Conservation (phyloP, 2,329 filamentous ascomycete species). For the Colletotrichum karsti region DNA sequence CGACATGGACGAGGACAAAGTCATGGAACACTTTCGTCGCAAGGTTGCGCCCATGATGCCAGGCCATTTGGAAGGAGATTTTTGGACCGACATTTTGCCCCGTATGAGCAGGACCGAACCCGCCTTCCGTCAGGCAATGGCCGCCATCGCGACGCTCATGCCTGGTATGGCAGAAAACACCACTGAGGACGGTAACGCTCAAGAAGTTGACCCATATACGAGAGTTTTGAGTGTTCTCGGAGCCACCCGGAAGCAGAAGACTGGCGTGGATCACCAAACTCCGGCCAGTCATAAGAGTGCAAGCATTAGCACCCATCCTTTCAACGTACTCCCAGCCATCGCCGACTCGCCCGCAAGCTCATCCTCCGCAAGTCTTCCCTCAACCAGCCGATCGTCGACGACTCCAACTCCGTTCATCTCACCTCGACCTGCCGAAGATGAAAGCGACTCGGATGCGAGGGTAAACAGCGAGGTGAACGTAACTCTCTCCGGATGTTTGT, state of each 20-base stretch:
- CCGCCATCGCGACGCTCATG: slow-evolving; percentile 53
- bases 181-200: not conserved
- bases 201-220: not conserved
- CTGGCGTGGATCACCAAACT: not conserved
- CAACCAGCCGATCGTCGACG: not conserved
- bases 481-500: slow-evolving; percentile 53
- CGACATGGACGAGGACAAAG: slow-evolving; percentile 32
- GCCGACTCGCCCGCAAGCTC: not conserved
- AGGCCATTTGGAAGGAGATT: slow-evolving; percentile 48
- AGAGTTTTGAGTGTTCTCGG: not conserved
- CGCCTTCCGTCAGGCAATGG: slow-evolving; percentile 57
- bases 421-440: slow-evolving; percentile 38
- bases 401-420: slow-evolving; percentile 40
- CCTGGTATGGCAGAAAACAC: slow-evolving; percentile 1
- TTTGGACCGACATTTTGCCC: slow-evolving; percentile 55
- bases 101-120: slow-evolving; percentile 54
- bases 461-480: slow-evolving; percentile 27
- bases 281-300: not conserved
- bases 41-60: slow-evolving; percentile 46
- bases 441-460: not conserved
- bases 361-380: slow-evolving; percentile 2
- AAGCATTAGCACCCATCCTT: not conserved
- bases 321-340: not conserved
- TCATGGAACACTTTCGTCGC: slow-evolving; percentile 43
- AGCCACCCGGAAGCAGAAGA: not conserved